A percentile compares a stretch with the other conserved stretches of the same genome.
These are phyloP conservation scores for Globisporangium takayamanum DNA, from an alignment of 352 stramenopile genomes.

Conservation along the genomic window DNA sequence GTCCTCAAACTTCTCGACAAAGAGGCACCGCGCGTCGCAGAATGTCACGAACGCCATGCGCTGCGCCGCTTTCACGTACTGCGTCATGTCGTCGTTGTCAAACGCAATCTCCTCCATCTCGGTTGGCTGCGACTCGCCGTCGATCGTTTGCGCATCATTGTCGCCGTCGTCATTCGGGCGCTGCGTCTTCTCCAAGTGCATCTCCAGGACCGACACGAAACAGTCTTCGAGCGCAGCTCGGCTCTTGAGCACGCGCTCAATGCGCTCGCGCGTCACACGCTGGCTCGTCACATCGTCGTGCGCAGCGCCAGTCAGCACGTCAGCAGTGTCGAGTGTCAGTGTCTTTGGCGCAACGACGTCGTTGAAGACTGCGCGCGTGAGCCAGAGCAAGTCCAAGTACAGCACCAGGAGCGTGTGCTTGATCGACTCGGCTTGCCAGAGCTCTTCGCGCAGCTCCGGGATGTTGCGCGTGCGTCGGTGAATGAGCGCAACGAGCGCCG, in stretches of 20 bases:
- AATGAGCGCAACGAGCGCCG: conserved; percentile 35
- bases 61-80: conserved; percentile 62
- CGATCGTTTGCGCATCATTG: conserved; percentile 6
- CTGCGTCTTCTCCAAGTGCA: conserved; percentile 56
- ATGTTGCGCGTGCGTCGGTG: conserved; percentile 42
- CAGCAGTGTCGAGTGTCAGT: background rate
- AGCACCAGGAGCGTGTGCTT: conserved; percentile 61
- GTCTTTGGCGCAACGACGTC: conserved; percentile 20
- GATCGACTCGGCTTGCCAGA: conserved; percentile 54
- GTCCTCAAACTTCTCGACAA: conserved; percentile 78
- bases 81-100: conserved; percentile 35
- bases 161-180: conserved; percentile 18
- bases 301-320: background rate
- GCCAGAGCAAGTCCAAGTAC: conserved; percentile 74
- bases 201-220: conserved; percentile 60
- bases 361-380: conserved; percentile 59
- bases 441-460: conserved; percentile 34
- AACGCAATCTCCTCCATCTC: conserved; percentile 69
- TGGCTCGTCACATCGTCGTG: background rate
- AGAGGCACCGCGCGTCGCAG: conserved; percentile 74
- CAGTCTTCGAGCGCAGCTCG: conserved; percentile 49
- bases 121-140: conserved; percentile 16
- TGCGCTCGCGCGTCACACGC: conserved; percentile 19
- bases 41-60: conserved; percentile 67
- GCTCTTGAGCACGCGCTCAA: conserved; percentile 33